Evolutionary conservation across 441 rosid species (phyloP).

Genomic region (Populus trichocarpa): DNA sequence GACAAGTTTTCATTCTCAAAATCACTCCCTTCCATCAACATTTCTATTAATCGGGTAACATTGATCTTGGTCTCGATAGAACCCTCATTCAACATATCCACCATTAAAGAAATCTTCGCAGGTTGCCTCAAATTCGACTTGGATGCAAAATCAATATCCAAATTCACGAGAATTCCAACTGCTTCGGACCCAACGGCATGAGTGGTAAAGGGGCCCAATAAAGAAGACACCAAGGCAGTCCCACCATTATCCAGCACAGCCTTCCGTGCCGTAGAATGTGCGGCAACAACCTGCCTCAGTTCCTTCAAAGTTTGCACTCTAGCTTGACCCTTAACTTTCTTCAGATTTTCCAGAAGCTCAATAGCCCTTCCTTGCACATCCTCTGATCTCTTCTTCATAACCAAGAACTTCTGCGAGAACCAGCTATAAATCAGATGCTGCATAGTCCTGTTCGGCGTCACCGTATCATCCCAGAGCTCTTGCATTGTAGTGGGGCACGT

Average conservation of each 20-base stretch:
- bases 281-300: slow-evolving; percentile 52
- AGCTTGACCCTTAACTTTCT: slow-evolving; percentile 79
- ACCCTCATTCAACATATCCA: slow-evolving; percentile 87
- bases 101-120: slow-evolving; percentile 71
- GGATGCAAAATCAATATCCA: slow-evolving; percentile 60
- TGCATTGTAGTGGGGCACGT: slow-evolving; percentile 98
- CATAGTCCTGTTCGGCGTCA: slow-evolving; percentile 80
- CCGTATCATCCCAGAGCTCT: slow-evolving; percentile 85
- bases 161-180: slow-evolving; percentile 67
- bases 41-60: slow-evolving; percentile 54
- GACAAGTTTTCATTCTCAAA: slow-evolving; percentile 51
- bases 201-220: slow-evolving; percentile 70
- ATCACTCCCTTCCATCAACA: slow-evolving; percentile 59
- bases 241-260: slow-evolving; percentile 59
- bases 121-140: slow-evolving; percentile 67
- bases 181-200: slow-evolving; percentile 87
- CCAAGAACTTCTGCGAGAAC: slow-evolving; percentile 75
- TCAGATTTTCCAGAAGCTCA: slow-evolving; percentile 62
- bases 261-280: slow-evolving; percentile 56
- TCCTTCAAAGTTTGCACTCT: slow-evolving; percentile 78
- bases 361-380: slow-evolving; percentile 79
- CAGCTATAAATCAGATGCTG: slow-evolving; percentile 74
- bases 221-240: slow-evolving; percentile 43
- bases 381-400: slow-evolving; percentile 81
- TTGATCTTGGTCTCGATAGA: slow-evolving; percentile 76